Conservation (phyloP, 192 early-diverging fungal species). For the Linnemannia exigua region DNA sequence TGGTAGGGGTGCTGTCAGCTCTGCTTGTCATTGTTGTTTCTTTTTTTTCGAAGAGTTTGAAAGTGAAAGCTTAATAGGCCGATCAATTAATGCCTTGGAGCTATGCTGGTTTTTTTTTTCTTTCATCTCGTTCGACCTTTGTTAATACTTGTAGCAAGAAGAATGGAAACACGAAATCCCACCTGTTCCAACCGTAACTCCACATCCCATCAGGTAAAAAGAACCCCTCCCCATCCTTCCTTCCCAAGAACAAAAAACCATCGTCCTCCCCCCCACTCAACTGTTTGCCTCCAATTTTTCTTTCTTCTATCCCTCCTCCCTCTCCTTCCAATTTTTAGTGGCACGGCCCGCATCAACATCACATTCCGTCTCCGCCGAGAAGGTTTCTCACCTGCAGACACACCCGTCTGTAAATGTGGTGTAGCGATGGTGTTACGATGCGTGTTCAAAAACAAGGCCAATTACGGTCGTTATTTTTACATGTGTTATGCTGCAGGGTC, state of each 20-base stretch:
- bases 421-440: slow-evolving; percentile 52
- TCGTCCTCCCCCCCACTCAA: neutral
- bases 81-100: neutral
- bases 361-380: slow-evolving; percentile 54
- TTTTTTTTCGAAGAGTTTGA: neutral
- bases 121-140: neutral
- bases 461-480: slow-evolving; percentile 59
- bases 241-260: too few relatives aligned
- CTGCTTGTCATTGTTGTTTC: neutral
- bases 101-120: neutral
- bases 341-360: slow-evolving; percentile 57
- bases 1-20: slow-evolving; percentile 24
- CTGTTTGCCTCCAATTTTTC: neutral
- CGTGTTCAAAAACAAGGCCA: slow-evolving; percentile 54
- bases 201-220: slow-evolving; percentile 47
- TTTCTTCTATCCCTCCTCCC: neutral
- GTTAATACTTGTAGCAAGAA: slow-evolving; percentile 16
- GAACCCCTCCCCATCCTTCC: neutral
- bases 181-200: slow-evolving; percentile 39
- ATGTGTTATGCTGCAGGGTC: slow-evolving; percentile 57
- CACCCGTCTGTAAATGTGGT: slow-evolving; percentile 58
- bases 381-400: slow-evolving; percentile 52
- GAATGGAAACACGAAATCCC: slow-evolving; percentile 62
- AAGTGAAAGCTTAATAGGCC: neutral
- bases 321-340: slow-evolving; percentile 11